These are phyloP conservation scores for Sodiomyces alkalinus DNA, from an alignment of 2,329 filamentous ascomycete genomes.

Conservation along the genomic window DNA sequence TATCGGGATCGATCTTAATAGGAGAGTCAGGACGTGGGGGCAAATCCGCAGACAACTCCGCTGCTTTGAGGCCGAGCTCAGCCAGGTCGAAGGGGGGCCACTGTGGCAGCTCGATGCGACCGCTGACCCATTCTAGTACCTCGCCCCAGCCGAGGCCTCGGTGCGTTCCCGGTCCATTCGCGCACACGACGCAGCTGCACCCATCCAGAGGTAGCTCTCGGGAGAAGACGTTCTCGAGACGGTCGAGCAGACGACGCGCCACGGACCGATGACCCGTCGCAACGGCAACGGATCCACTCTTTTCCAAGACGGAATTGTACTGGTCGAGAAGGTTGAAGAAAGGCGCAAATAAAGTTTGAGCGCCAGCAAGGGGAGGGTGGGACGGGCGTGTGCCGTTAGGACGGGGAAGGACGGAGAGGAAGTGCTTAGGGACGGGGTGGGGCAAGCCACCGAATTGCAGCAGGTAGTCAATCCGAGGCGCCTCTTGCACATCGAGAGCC, in stretches of 20 bases:
- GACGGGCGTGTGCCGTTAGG: slow-evolving; percentile 42
- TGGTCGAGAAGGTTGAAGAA: slow-evolving; percentile 75
- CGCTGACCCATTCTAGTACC: slow-evolving; percentile 83
- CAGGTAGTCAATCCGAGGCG: slow-evolving; percentile 81
- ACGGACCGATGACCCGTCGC: slow-evolving; percentile 91
- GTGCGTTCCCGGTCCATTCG: slow-evolving; percentile 42
- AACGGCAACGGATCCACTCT: slow-evolving; percentile 81
- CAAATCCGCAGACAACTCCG: slow-evolving; percentile 42
- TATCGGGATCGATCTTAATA: slow-evolving; percentile 75
- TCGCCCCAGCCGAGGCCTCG: slow-evolving; percentile 86
- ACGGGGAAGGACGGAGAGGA: slow-evolving; percentile 50
- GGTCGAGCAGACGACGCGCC: slow-evolving; percentile 76
- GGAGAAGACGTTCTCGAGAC: slow-evolving; percentile 87
- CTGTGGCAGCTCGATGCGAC: slow-evolving; percentile 65
- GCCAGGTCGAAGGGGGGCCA: slow-evolving; percentile 82
- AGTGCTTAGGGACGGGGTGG: slow-evolving; percentile 54
- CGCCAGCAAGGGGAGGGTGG: slow-evolving; percentile 49
- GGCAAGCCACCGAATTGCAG: slow-evolving; percentile 75
- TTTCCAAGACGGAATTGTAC: slow-evolving; percentile 66
- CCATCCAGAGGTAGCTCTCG: slow-evolving; percentile 75
- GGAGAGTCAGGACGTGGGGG: slow-evolving; percentile 43
- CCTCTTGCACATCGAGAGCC: slow-evolving; percentile 51
- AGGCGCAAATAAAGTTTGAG: slow-evolving; percentile 64
- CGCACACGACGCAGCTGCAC: slow-evolving; percentile 79
- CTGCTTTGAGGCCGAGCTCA: slow-evolving; percentile 43